Conservation (phyloP, 345 rosid genomes). For the Crucihimalaya himalaica region DNA sequence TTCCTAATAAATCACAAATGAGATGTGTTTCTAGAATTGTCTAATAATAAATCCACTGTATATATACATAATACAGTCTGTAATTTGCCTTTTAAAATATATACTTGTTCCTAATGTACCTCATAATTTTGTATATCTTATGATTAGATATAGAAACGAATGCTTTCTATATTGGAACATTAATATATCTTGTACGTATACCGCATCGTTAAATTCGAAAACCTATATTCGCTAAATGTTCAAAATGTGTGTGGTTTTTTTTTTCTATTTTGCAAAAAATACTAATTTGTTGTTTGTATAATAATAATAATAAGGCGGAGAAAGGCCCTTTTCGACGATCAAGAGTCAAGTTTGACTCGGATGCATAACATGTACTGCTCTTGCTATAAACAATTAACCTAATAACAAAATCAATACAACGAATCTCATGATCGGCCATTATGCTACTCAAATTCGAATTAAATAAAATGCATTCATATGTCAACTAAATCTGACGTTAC, state of each 20-base stretch:
- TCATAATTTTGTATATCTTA: not conserved
- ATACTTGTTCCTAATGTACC: no score
- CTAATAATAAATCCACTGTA: no score
- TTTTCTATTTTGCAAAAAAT: not conserved
- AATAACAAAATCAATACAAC: not conserved
- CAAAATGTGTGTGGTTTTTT: not conserved
- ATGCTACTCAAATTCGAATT: not conserved
- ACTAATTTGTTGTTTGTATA: not conserved
- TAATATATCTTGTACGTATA: not conserved
- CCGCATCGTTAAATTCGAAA: not conserved
- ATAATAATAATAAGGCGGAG: not conserved
- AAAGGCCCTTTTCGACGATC: slow-evolving; percentile 34
- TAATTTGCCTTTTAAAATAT: no score
- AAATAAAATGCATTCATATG: not conserved
- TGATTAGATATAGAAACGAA: not conserved
- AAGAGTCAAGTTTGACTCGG: slow-evolving; percentile 42
- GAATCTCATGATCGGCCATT: slow-evolving; percentile 18
- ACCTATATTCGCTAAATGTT: not conserved
- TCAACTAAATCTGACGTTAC: slow-evolving; percentile 32
- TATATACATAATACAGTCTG: no score
- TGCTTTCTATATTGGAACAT: not conserved
- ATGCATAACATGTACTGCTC: slow-evolving; percentile 9
- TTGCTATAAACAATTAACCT: not conserved
- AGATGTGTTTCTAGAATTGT: no score
- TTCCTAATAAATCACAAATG: no score